Percentiles rank a stretch among this genome's conserved stretches.
Evolutionary conservation across 257 asterid species (phyloP).

Genomic region (Rhazya stricta): DNA sequence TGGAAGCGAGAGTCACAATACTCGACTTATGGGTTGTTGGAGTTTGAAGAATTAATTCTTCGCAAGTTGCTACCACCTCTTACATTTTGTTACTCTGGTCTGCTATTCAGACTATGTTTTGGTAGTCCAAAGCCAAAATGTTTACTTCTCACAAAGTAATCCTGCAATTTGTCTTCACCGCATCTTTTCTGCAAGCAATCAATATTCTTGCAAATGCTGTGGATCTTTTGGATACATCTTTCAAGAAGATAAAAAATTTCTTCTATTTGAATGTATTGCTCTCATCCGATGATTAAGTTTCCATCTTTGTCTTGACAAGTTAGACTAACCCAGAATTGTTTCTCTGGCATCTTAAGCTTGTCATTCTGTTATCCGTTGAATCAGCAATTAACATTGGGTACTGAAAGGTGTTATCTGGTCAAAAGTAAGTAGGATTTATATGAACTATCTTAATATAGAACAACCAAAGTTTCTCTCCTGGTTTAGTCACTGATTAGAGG

Average conservation of each 20-base stretch:
- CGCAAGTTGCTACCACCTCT: not conserved
- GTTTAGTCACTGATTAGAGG: not conserved
- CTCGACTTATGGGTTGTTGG: not conserved
- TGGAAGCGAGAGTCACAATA: not conserved
- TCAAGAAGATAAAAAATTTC: not conserved
- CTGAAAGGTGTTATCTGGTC: not conserved
- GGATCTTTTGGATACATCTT: not conserved
- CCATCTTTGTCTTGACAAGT: not conserved
- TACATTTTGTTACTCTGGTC: not conserved
- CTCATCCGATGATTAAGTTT: not conserved
- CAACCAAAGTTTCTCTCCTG: not conserved
- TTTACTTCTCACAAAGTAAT: not conserved
- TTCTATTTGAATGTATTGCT: not conserved
- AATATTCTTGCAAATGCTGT: not conserved
- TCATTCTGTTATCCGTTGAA: not conserved
- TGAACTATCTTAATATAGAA: not conserved
- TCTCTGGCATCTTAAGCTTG: not conserved
- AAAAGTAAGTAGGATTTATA: not conserved
- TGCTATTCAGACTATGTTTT: not conserved
- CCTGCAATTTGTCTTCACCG: not conserved
- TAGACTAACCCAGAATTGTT: not conserved
- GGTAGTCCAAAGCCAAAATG: not conserved
- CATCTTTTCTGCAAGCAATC: not conserved
- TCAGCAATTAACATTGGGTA: not conserved
- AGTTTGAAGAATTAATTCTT: not conserved